Conservation (phyloP, 805 yeast genomes). For the Yamadazyma tumulicola region DNA sequence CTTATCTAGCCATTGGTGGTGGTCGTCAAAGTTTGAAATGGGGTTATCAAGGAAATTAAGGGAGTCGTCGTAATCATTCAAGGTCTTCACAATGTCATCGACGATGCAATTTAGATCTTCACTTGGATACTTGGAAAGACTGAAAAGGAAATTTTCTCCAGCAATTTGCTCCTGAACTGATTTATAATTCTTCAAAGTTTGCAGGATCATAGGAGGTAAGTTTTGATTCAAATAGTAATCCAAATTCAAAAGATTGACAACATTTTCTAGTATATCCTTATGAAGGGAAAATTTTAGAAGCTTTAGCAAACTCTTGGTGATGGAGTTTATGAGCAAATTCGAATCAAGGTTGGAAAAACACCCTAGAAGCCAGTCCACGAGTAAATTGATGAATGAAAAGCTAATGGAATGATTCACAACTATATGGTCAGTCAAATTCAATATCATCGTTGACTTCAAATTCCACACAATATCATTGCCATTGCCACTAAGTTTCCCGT, state of each 20-base stretch:
- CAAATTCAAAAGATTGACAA: constrained; percentile 8
- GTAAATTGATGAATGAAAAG: constrained; percentile 24
- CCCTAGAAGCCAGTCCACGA: constrained; percentile 11
- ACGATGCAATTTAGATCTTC: constrained; percentile 1
- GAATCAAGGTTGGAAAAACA: constrained; percentile 4
- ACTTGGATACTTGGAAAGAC: not conserved
- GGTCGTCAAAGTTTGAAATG: not conserved
- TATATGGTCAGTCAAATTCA: constrained; percentile 28
- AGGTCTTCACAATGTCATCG: not conserved
- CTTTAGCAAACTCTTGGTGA: constrained; percentile 11
- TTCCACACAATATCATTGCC: constrained; percentile 1
- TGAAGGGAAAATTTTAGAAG: constrained; percentile 6
- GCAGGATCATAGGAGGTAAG: constrained; percentile 2
- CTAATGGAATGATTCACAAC: constrained; percentile 20
- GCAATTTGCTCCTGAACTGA: not conserved
- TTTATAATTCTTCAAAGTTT: constrained; percentile 3
- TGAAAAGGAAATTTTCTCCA: not conserved
- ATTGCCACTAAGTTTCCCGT: not conserved
- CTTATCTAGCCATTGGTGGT: constrained; percentile 4
- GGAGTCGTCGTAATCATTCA: constrained; percentile 5
- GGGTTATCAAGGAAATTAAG: constrained; percentile 2
- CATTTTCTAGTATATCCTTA: constrained; percentile 6
- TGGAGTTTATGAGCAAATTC: constrained; percentile 25
- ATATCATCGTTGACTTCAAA: constrained; percentile 25
- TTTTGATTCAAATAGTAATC: constrained; percentile 6